Evolutionary conservation across 2,329 filamentous ascomycete species (phyloP), one percentile per base, ranked within the genome.

Genomic region (Sporothrix humicola): DNA sequence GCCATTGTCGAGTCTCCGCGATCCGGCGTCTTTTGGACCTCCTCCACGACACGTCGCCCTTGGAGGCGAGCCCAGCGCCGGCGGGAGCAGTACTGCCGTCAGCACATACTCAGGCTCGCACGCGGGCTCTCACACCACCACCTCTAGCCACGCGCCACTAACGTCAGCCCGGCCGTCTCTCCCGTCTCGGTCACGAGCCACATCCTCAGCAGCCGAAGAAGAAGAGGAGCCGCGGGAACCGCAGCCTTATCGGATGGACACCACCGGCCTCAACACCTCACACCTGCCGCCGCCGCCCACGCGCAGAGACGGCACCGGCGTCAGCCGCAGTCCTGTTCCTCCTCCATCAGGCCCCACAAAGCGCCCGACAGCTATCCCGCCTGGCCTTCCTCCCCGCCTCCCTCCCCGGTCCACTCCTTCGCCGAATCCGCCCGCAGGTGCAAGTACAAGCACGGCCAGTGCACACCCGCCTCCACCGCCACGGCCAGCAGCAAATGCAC

Each of bases 21-120:
- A 97, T 79, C 94, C 93, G 0, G 81, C 88, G 0, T 88, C 89
- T 17, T 97, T 97, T 80, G 93, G 89, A 1, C 93, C 94, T 31
- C 94, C 94, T 37, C 94, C 94, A 0, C 95, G 89, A 78, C 92
- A 88, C 75, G 81, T 79, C 13, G 79, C 78, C 17, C 66, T 72
- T 44, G 52, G 72, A 42, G 72, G 76, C 44, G 76, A 76, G 50
- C 68, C 77, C 65, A 61, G 72, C 70, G 66, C 77, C 17, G 73
- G 77, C 15, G 73, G 75, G 10, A 65, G 77, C 15, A 72, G 75
- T 9, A 65, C 76, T 26, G 20, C 74, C 68, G 72, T 83, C 52
- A 80, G 81, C 42, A 78, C 79, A 74, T 76, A 81, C 44, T 44
- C 42, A 6, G 59, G 87, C 79, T 82, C 52, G 84, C 54, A 8